phyloP scores from a whole-genome alignment of 345 rosid genomes.

The Ricinus communis region DNA sequence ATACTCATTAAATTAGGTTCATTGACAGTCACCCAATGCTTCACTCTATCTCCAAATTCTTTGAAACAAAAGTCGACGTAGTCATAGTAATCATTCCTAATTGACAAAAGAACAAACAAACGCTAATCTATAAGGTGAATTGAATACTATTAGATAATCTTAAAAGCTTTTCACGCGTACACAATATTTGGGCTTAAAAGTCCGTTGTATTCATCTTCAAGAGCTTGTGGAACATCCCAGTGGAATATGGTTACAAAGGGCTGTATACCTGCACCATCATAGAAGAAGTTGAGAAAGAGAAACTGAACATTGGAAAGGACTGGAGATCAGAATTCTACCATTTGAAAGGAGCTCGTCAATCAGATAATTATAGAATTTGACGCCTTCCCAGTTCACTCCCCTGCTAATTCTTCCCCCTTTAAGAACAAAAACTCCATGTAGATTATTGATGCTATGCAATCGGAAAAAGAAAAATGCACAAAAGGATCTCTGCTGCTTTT shows the following conservation, averaged over 20 bases:
- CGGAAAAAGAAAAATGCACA: not conserved
- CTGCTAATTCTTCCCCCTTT: slow-evolving; percentile 18
- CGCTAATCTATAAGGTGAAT: not conserved
- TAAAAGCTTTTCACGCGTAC: not conserved
- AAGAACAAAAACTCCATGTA: not conserved
- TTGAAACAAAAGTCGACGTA: slow-evolving; percentile 28
- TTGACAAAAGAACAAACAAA: not conserved
- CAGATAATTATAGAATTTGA: slow-evolving; percentile 26
- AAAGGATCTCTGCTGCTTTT: not conserved
- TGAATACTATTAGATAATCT: not conserved
- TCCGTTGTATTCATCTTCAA: slow-evolving; percentile 24
- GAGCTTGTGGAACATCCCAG: slow-evolving; percentile 29
- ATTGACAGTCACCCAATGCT: slow-evolving; percentile 26
- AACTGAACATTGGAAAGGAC: not conserved
- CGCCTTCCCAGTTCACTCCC: slow-evolving; percentile 22
- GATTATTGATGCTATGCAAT: not conserved
- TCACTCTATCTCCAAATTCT: slow-evolving; percentile 27
- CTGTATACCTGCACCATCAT: slow-evolving; percentile 10
- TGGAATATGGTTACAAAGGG: slow-evolving; percentile 26
- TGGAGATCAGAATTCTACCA: slow-evolving; percentile 11
- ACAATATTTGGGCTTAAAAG: slow-evolving; percentile 15
- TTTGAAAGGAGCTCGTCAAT: slow-evolving; percentile 23
- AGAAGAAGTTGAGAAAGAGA: not conserved
- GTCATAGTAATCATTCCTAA: slow-evolving; percentile 15
- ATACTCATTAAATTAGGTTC: slow-evolving; percentile 19